A percentile compares a stretch with the other conserved stretches of the same genome.
phyloP scores from a whole-genome alignment of 176 grass and related monocot species.

The Pontederia paniculata region DNA sequence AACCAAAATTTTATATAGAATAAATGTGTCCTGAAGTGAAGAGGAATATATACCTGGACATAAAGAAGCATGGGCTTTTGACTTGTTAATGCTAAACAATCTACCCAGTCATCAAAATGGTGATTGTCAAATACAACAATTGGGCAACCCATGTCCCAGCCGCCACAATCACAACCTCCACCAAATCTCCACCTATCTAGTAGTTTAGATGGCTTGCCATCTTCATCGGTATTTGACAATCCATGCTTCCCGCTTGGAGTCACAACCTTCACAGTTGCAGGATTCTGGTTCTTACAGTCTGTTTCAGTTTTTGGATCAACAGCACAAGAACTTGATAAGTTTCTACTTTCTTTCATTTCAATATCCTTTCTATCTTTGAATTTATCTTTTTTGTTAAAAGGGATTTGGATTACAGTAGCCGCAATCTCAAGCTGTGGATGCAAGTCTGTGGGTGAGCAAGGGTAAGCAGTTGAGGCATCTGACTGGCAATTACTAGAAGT shows the following conservation, averaged over 20 bases:
- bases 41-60: conserved; percentile 51
- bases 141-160: conserved; percentile 98
- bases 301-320: conserved; percentile 7
- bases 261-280: conserved; percentile 46
- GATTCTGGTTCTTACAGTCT: background rate
- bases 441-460: conserved; percentile 64
- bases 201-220: conserved; percentile 48
- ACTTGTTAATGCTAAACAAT: conserved; percentile 44
- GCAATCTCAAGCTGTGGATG: conserved; percentile 75
- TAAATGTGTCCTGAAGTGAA: background rate
- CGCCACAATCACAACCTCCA: conserved; percentile 81
- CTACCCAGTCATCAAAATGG: conserved; percentile 40
- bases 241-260: conserved; percentile 71
- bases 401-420: conserved; percentile 60
- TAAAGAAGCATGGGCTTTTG: conserved; percentile 52
- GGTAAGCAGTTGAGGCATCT: conserved; percentile 39
- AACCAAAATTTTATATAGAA: background rate
- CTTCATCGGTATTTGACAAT: conserved; percentile 50
- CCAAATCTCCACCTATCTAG: conserved; percentile 76
- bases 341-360: background rate
- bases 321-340: background rate
- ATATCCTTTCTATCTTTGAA: conserved; percentile 32
- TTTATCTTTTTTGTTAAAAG: conserved; percentile 52
- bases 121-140: conserved; percentile 63
- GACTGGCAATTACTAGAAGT: conserved; percentile 19